Evolutionary conservation across 2,329 filamentous ascomycete genomes (phyloP), one percentile per base, ranked within the genome.

Genomic region (Xylariales sp.): DNA sequence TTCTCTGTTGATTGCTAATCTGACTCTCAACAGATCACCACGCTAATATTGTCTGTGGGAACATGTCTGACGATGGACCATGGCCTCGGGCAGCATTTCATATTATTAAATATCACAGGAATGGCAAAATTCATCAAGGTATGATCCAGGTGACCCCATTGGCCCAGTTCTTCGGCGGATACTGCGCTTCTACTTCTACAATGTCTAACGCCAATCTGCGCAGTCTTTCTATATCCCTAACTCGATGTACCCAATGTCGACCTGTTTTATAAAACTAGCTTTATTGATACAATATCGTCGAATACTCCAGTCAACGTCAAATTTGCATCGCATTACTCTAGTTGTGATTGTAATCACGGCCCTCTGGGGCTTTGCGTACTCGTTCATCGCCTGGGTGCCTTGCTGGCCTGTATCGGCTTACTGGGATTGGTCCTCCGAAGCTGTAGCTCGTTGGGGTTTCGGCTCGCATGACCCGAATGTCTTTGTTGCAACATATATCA

Each of bases 401-500:
- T 60, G 56, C 29, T 13, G 48, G 2, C 53, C 51, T 4, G 46
- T 53, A 11, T 16, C 24, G 7, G 35, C 46, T 23, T 48, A 47
- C 35, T 53, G 50, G 48, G 32, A 37, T 15, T 38, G 39, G 1
- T 40, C 38, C 11, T 38, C 40, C 6, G 40, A 20, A 1, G 37
- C 40, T 11, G n/a, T n/a, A n/a, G 25, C 10, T 11, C 57, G 58
- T 41, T 61, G 51, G 38, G 57, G 43, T 5, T 61, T 56, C 39
- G 55, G 55, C 20, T 55, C 58, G 5, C 45, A 45, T 21, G 19
- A 45, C 3, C 24, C 51, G 5, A 27, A 6, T 7, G 41, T 45
- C 1, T 59, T 63, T 39, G 45, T 51, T 23, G 52, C 48, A 3
- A 59, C 57, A 2, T 62, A 53, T 39, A 45, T 53, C 33, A 55